Percentiles rank a stretch among this genome's conserved stretches.
Evolutionary conservation across 768 basidiomycete species (phyloP).

Genomic region (Boletus vermiculosoides): DNA sequence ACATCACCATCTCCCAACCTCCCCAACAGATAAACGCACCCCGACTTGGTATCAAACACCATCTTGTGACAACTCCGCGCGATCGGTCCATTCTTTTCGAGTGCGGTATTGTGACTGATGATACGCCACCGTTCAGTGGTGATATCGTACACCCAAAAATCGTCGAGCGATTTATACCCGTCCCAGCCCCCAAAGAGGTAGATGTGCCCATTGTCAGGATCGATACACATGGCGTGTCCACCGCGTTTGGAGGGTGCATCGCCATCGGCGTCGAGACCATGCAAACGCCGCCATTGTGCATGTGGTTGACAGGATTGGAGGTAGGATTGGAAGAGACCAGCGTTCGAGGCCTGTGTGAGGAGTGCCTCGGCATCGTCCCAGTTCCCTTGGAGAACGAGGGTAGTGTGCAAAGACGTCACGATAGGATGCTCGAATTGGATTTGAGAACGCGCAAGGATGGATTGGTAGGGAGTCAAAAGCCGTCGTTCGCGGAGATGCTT

Average conservation of each 20-base stretch:
- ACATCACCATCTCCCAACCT: slow-evolving; percentile 58
- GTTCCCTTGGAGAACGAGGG: slow-evolving; percentile 64
- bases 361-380: slow-evolving; percentile 58
- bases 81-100: slow-evolving; percentile 64
- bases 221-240: slow-evolving; percentile 82
- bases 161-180: slow-evolving; percentile 67
- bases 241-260: slow-evolving; percentile 68
- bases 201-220: slow-evolving; percentile 56
- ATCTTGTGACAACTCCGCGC: slow-evolving; percentile 80
- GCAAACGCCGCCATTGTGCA: slow-evolving; percentile 59
- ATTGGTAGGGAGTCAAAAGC: slow-evolving; percentile 57
- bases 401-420: slow-evolving; percentile 60
- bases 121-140: slow-evolving; percentile 58
- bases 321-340: slow-evolving; percentile 62
- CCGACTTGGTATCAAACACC: slow-evolving; percentile 71
- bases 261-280: slow-evolving; percentile 58
- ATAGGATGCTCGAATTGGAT: slow-evolving; percentile 61
- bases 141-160: slow-evolving; percentile 76
- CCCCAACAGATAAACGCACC: slow-evolving; percentile 72
- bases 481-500: slow-evolving; percentile 72
- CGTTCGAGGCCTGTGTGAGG: slow-evolving; percentile 47
- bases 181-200: slow-evolving; percentile 84
- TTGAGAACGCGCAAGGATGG: slow-evolving; percentile 23
- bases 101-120: slow-evolving; percentile 52
- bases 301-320: slow-evolving; percentile 54